Evolutionary conservation across 2,329 filamentous ascomycete genomes (phyloP).

Genomic region (Passalora sequoiae): DNA sequence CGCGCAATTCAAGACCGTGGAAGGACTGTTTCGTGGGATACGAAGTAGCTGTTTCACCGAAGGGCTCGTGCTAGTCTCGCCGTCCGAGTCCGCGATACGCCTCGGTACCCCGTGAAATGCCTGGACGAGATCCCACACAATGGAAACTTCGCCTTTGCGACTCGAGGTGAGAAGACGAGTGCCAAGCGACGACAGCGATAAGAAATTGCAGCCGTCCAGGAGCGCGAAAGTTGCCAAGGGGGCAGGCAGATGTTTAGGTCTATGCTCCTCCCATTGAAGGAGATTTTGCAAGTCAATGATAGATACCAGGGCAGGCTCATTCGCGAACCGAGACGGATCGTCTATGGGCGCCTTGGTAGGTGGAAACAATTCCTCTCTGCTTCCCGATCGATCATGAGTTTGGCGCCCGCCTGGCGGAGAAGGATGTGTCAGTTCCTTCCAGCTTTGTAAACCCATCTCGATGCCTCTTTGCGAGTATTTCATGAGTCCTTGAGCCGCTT

Average conservation of each 20-base stretch:
- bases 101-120: constrained; percentile 41
- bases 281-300: constrained; percentile 66
- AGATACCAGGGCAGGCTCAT: constrained; percentile 68
- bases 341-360: constrained; percentile 66
- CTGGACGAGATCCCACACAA: constrained; percentile 73
- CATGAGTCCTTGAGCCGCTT: constrained; percentile 71
- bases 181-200: constrained; percentile 72
- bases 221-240: constrained; percentile 67
- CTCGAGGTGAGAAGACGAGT: constrained; percentile 72
- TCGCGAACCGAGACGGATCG: constrained; percentile 49
- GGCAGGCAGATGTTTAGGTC: constrained; percentile 48
- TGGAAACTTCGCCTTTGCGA: constrained; percentile 76
- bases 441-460: constrained; percentile 69
- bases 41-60: constrained; percentile 77
- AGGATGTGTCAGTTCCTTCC: constrained; percentile 73
- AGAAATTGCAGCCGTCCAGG: constrained; percentile 70
- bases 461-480: constrained; percentile 56
- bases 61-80: constrained; percentile 32
- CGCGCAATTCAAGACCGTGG: constrained; percentile 80
- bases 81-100: constrained; percentile 12
- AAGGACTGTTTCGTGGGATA: constrained; percentile 86
- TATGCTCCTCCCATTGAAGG: constrained; percentile 43
- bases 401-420: constrained; percentile 34
- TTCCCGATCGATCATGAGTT: constrained; percentile 16
- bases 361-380: constrained; percentile 50